Evolutionary conservation across 129 eudicot genomes (phyloP), one percentile per base, ranked within the genome.

Genomic region (Artemisia tridentata): DNA sequence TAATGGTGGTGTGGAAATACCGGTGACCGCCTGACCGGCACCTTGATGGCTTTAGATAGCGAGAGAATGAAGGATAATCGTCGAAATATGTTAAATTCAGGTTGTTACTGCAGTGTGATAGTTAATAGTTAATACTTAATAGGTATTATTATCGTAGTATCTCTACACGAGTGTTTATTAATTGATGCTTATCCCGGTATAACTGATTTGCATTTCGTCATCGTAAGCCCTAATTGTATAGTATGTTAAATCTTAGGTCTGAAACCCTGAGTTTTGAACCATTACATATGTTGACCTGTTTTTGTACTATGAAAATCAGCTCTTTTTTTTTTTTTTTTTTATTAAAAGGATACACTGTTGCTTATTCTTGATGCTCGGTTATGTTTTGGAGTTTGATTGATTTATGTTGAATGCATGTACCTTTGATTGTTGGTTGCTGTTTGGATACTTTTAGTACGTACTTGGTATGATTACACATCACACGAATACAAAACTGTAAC

Each of bases 231-330:
- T 62, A 62, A 72, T 27, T 62, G 31, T 62, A 31, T 48, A 20
- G 49, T 19, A 16, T 16, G 31, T 47, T 72, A 49, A 62, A 38
- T 69, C 77, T 69, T 73, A 72, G 63, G 62, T 73, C 53, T 3
- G 77, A 73, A 62, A 27, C 53, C 53, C 19, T 51, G 9, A 34
- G 51, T 16, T 69, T 29, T 53, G 64, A 20, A 70, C 65, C 65
- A 53, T 68, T 47, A 10, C 49, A n/a, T 43, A 27, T 27, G 25
- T 2, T 50, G 72, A 25, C 25, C 34, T 67, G 47, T 20, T 67
- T 25, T 20, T 59, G 19, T 3, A 59, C 45, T 17, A 5, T 51
- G n/a, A 29, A 69, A 4, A 7, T 31, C 15, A 25, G 20, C 46
- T 25, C 3, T 27, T 27, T 27, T 27, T 27, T 27, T 27, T 4